Base-by-base conservation (phyloP, 129 eudicot genomes). In the Helianthus tuberosus region DNA sequence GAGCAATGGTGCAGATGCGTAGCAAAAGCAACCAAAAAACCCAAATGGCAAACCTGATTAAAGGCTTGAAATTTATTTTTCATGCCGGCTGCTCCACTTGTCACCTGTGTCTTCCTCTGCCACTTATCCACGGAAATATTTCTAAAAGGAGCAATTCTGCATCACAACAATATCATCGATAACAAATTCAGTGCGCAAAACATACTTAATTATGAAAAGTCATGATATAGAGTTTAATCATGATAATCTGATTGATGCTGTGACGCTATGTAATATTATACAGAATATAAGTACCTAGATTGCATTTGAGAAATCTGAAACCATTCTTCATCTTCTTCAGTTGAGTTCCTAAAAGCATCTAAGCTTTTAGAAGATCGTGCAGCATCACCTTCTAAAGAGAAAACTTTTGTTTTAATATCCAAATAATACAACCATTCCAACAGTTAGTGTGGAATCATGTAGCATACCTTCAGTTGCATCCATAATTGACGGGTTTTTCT, bases 51-150 rank as follows among this genome's bases (percentile, higher is more conserved):
- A 57, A 87, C 98, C 94, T 92, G 96, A 80, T 89, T 89, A 62
- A 92, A 92, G 39, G 96, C 98, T 75, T 85, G 84, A 50, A 87
- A 79, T 68, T 81, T 92, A 77, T 83, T 88, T 71, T 81, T 92
- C 20, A 89, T 85, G 61, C 91, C 92, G 55, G 93, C 93, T 47
- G 93, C 89, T 67, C 97, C 97, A 71, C 85, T 84, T 17, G 92
- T 87, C 75, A 92, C 89, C 65, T 92, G 96, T 32, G 92, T 81
- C 82, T 85, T 89, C 77, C 97, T 86, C 77, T 91, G 97, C 96
- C 97, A 92, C 79, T 92, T 92, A 86, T 92, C 97, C 64, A 92
- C 81, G 20, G 97, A 79, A 54, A 83, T 83, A 84, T 92, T 74
- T 79, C 93, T 86, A 71, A 86, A 92, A 25, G 88, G 61, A 49